phyloP scores from a whole-genome alignment of 345 rosid genomes.

The Eucalyptus lansdowneana region DNA sequence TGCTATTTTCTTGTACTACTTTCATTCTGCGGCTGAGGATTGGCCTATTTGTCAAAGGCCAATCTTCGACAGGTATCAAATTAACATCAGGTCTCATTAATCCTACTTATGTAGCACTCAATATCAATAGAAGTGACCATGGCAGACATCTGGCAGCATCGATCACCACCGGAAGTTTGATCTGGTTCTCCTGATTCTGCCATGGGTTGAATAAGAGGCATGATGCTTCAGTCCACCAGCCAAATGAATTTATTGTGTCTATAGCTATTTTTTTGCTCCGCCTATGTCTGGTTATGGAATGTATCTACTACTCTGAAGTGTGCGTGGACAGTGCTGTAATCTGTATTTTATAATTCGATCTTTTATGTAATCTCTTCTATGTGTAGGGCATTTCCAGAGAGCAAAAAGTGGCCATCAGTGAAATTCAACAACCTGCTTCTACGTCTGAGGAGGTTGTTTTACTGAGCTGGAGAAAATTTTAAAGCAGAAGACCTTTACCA shows the following conservation, averaged over 20 bases:
- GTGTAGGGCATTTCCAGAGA: conserved; percentile 4
- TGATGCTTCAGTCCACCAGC: background rate
- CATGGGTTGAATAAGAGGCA: background rate
- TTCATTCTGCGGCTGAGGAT: background rate
- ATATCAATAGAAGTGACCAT: background rate
- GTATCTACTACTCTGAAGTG: background rate
- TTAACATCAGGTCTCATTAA: background rate
- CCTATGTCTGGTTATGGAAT: background rate
- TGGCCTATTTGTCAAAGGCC: background rate
- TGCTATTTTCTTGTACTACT: background rate
- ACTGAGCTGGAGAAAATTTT: conserved; percentile 43
- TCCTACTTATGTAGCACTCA: background rate
- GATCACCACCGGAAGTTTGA: background rate
- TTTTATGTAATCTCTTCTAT: background rate
- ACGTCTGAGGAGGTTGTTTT: conserved; percentile 14
- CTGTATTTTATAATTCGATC: background rate
- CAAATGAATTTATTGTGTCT: background rate
- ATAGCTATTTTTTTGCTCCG: background rate
- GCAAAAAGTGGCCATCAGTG: conserved; percentile 10
- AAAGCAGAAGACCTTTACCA: conserved; percentile 67
- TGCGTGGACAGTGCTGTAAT: background rate
- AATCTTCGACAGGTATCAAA: background rate
- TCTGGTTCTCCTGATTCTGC: background rate
- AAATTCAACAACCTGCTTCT: conserved; percentile 5
- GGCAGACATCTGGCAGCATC: background rate